These are phyloP conservation scores for Striga asiatica DNA, from an alignment of 257 asterid genomes.

Conservation along the genomic window DNA sequence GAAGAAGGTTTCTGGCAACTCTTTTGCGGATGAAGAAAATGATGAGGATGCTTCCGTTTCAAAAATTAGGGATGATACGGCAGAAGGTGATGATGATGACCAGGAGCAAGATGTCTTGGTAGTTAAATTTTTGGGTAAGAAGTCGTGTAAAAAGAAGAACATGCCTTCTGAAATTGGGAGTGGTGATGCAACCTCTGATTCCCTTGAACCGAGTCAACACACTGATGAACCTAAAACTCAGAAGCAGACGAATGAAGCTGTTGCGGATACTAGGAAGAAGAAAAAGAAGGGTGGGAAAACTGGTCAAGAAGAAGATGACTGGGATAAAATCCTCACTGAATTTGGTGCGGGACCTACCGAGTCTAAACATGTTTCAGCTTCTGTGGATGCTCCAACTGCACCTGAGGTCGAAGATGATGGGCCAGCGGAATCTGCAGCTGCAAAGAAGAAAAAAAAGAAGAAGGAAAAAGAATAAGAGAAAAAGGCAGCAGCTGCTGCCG, in stretches of 20 bases:
- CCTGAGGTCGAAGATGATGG: conserved; percentile 50
- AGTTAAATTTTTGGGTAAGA: conserved; percentile 65
- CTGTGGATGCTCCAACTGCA: conserved; percentile 19
- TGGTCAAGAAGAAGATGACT: conserved; percentile 67
- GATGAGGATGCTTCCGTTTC: conserved; percentile 32
- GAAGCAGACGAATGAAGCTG: conserved; percentile 29
- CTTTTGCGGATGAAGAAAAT: conserved; percentile 36
- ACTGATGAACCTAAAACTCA: conserved; percentile 24
- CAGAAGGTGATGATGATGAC: conserved; percentile 42
- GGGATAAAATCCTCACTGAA: conserved; percentile 75
- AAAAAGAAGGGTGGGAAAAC: conserved; percentile 70
- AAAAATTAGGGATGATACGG: conserved; percentile 23
- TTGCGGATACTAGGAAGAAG: conserved; percentile 44
- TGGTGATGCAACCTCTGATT: conserved; percentile 24
- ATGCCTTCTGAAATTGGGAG: conserved; percentile 22
- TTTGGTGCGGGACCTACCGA: conserved; percentile 52
- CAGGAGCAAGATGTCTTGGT: conserved; percentile 27
- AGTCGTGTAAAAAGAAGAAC: conserved; percentile 68
- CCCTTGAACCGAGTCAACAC: conserved; percentile 23
- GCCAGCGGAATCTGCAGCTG: conserved; percentile 42
- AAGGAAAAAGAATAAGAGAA: conserved; percentile 60
- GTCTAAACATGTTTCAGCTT: conserved; percentile 24
- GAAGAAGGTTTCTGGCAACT: conserved; percentile 30
- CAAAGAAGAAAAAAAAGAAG: conserved; percentile 68
- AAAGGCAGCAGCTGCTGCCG: conserved; percentile 43